These are phyloP conservation scores for Neurospora cerealis DNA, from an alignment of 495 filamentous ascomycete genomes.

Conservation along the genomic window DNA sequence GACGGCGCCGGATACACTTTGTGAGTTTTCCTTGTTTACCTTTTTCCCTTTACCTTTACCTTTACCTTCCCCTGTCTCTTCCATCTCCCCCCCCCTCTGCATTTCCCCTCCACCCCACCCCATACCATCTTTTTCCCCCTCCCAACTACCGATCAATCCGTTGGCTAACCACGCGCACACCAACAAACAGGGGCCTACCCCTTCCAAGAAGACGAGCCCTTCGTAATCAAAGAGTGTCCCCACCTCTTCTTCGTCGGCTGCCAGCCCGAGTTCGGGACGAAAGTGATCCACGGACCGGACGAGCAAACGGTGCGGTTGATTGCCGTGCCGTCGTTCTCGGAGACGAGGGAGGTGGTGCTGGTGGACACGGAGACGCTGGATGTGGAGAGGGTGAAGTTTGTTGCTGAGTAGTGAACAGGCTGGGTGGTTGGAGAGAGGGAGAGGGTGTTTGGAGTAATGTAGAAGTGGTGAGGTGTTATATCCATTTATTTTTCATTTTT, in stretches of 20 bases:
- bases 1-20: conserved; percentile 92
- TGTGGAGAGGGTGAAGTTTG: conserved; percentile 53
- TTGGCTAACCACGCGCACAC: too few species aligned
- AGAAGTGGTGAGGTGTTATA: not conserved
- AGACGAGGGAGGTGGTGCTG: conserved; percentile 73
- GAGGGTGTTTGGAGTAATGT: not conserved
- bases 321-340: conserved; percentile 67
- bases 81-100: too few species aligned
- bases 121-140: too few species aligned
- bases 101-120: too few species aligned
- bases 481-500: not conserved
- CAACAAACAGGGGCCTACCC: conserved; percentile 72
- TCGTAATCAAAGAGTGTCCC: conserved; percentile 71
- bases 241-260: conserved; percentile 88
- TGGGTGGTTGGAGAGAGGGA: too few species aligned
- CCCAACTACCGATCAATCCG: too few species aligned
- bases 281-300: conserved; percentile 48
- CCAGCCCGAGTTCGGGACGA: conserved; percentile 73
- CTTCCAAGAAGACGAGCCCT: conserved; percentile 83
- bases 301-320: conserved; percentile 65
- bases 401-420: conserved; percentile 1
- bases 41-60: not conserved
- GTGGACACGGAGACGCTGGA: conserved; percentile 80
- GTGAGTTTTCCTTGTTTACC: conserved; percentile 41
- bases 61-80: too few species aligned